Evolutionary conservation across 192 early-diverging fungal genomes (phyloP), one percentile per base, ranked within the genome.

Genomic region (Backusella morwellensis): DNA sequence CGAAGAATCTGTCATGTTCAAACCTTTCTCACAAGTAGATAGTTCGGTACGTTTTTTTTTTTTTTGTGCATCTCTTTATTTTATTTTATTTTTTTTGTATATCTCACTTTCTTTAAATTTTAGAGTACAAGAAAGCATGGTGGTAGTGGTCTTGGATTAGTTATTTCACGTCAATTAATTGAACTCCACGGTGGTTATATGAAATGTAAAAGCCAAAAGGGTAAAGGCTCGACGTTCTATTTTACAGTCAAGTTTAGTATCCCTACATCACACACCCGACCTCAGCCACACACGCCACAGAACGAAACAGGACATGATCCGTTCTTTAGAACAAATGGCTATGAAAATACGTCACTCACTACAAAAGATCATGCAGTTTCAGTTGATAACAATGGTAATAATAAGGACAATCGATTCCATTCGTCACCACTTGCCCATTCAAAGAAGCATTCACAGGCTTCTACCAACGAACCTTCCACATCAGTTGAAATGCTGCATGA

Each of bases 101-200:
- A 50, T 47, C 38, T 44, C 26, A 40, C 6, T 44, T 44, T 44
- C 1, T 19, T 21, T 34, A 35, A 73, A 56, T 4, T 15, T 11
- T 44, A 83, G 79, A 85, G 92, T 6, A 92, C 92, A 23, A 88
- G 93, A 78, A 92, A 92, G 80, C 95, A 94, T 80, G 93, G 93
- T 35, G 95, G 95, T 36, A 95, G 93, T 29, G 95, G 96, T 2
- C 81, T 97, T 35, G 95, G 95, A 0, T 86, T 97, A 23, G 93
- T 91, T 35, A 92, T 97, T 42, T 93, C 90, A 44, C 87, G 91
- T 68, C 89, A 93, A 67, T 83, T 97, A 29, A 90, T 91, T 54
- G 91, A 94, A 76, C 83, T 95, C 36, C 91, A 94, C 72, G 93
- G 93, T 23, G 95, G 95, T 35, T 79, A 80, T 36, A 94, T 96